A percentile compares a stretch with the other conserved stretches of the same genome.
phyloP scores from a whole-genome alignment of 768 basidiomycete species.

The Mycena vulgaris region DNA sequence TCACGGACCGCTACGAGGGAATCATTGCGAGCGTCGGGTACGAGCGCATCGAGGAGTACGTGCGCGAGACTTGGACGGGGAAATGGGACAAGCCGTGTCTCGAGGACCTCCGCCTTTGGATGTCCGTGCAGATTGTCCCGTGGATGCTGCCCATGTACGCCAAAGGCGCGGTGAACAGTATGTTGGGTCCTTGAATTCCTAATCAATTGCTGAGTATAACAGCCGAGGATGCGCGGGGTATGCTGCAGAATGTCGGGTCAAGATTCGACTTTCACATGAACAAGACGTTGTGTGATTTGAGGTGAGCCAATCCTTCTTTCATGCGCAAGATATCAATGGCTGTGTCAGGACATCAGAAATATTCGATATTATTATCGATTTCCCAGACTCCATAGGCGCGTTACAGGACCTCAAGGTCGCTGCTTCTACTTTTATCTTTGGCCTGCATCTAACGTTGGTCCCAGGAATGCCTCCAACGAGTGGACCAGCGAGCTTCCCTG shows the following conservation, averaged over 20 bases:
- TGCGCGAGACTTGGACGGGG: constrained; percentile 74
- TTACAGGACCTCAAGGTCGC: constrained; percentile 87
- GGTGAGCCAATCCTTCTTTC: constrained; percentile 61
- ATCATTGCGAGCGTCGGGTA: constrained; percentile 89
- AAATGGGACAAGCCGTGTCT: constrained; percentile 82
- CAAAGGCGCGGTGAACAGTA: constrained; percentile 71
- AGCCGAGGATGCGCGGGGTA: constrained; percentile 80
- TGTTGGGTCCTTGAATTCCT: constrained; percentile 39
- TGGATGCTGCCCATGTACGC: constrained; percentile 92
- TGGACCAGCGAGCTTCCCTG: constrained; percentile 84
- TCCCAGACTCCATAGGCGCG: constrained; percentile 88
- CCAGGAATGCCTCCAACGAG: constrained; percentile 85
- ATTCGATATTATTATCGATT: constrained; percentile 97
- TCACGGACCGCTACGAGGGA: constrained; percentile 87
- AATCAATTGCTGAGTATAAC: constrained; percentile 28
- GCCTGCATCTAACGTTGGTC: neutral
- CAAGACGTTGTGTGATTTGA: constrained; percentile 89
- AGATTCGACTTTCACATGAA: constrained; percentile 95
- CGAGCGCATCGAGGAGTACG: constrained; percentile 85
- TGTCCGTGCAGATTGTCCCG: constrained; percentile 82
- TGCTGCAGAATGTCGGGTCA: constrained; percentile 84
- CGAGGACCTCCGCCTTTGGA: constrained; percentile 77
- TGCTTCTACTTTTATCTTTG: neutral
- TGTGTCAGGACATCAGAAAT: constrained; percentile 80
- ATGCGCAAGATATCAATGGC: constrained; percentile 1